Evolutionary conservation across 139 green algal genomes (phyloP).

Genomic region (Pseudopediastrum boryanum): DNA sequence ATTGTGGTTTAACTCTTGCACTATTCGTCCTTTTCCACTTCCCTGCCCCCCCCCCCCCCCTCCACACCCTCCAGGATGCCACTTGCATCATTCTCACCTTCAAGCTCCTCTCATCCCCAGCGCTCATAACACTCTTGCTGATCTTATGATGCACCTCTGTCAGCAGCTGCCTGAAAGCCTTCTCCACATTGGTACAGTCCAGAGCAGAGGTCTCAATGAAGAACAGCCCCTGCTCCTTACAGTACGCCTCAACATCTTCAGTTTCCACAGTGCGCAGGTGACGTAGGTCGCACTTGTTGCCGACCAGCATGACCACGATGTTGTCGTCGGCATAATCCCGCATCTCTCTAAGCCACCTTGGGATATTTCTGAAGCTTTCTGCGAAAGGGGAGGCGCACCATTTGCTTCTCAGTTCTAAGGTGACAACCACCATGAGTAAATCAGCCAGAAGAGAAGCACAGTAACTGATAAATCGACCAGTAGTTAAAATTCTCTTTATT

Average conservation of each 20-base stretch:
- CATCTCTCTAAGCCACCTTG: constrained; percentile 99
- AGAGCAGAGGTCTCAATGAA: constrained; percentile 99
- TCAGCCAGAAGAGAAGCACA: no score
- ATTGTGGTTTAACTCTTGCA: no score
- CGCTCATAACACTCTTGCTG: constrained; percentile 89
- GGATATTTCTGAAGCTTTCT: constrained; percentile 98
- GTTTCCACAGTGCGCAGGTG: constrained; percentile 93
- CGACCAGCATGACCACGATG: constrained; percentile 99
- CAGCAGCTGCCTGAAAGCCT: constrained; percentile 96
- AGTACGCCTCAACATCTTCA: constrained; percentile 90
- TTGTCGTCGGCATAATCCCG: constrained; percentile 97
- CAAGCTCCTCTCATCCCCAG: constrained; percentile 53
- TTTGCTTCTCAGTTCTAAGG: no score
- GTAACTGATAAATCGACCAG: no score
- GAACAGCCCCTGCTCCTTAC: constrained; percentile 90
- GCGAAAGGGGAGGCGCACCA: no score
- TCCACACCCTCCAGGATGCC: no score
- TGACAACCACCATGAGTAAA: no score
- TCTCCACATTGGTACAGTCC: constrained; percentile 98
- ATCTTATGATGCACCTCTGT: constrained; percentile 99
- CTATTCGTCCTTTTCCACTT: no score
- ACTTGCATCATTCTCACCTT: no score
- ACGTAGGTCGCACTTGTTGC: constrained; percentile 98
- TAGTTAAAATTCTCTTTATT: no score
- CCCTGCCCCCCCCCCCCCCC: no score